Evolutionary conservation across 2,329 filamentous ascomycete genomes (phyloP).

Genomic region (Epichloe glyceriae): DNA sequence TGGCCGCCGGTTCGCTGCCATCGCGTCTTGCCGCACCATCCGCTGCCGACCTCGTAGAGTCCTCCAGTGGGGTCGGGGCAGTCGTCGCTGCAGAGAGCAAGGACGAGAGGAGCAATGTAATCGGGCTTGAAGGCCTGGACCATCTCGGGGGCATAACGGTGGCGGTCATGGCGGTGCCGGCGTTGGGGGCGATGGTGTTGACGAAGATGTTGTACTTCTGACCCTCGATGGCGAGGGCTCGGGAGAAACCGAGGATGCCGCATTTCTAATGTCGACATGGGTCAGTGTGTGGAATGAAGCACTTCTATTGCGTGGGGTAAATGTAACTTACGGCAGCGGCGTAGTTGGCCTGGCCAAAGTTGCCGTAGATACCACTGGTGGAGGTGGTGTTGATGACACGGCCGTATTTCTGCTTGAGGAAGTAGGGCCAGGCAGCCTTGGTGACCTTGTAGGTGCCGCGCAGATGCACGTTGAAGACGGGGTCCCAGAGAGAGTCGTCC

Average conservation of each 20-base stretch:
- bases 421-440: constrained; percentile 94
- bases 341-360: constrained; percentile 98
- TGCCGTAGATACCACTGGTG: constrained; percentile 95
- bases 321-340: constrained; percentile 58
- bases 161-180: constrained; percentile 87
- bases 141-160: constrained; percentile 95
- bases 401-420: constrained; percentile 98
- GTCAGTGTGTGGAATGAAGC: neutral
- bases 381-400: constrained; percentile 94
- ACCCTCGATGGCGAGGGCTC: constrained; percentile 83
- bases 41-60: constrained; percentile 88
- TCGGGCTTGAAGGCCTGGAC: constrained; percentile 99
- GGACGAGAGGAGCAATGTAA: constrained; percentile 88
- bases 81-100: constrained; percentile 74
- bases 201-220: constrained; percentile 96
- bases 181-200: constrained; percentile 97
- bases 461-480: constrained; percentile 84
- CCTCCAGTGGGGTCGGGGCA: constrained; percentile 74
- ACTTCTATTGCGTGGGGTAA: too few species aligned
- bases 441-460: constrained; percentile 92
- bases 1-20: constrained; percentile 89
- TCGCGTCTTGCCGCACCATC: constrained; percentile 82
- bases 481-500: constrained; percentile 87
- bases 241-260: constrained; percentile 90
- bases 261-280: constrained; percentile 46